Base-by-base conservation (phyloP, 306 rosid species). In the Vigna unguiculata region DNA sequence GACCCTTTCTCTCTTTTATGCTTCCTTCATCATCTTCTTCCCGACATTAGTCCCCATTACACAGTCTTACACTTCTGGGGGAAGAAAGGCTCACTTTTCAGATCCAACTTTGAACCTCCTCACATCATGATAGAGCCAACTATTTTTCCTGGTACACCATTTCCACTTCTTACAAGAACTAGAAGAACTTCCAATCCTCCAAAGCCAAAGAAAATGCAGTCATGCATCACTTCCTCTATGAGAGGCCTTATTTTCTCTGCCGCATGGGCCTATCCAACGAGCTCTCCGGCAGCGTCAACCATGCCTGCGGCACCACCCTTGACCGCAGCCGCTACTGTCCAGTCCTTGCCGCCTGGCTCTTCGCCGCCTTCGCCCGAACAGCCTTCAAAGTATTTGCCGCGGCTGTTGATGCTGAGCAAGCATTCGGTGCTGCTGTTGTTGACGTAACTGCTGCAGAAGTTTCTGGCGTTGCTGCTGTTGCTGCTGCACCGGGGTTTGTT, bases 301-400 rank as follows among this genome's bases (percentile, higher is more conserved):
- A 75, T 9, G 97, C 97, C 8, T 90, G 97, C 48, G 87, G 87
- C 8, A 64, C 83, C 46, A 63, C 78, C 80, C 88, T 92, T 1
- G 97, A 92, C 85, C 89, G 97, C 2, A 90, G 93, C 86, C 85
- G 97, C 1, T 92, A 96, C 88, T 92, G 97, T 57, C 97, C 97
- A 0, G 97, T 92, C 1, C 71, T 92, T 2, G 97, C 93, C 9
- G 96, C 97, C 9, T 92, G 97, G 96, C 96, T 92, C 7, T 92
- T 79, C 76, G 97, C 97, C 0, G 97, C 97, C 1, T 96, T 90
- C 71, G 89, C 97, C 3, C 76, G 90, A 25, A 75, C 91, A 2
- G 97, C 97, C 11, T 89, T 92, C 0, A 64, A 57, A 54, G 25
- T 74, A 1, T 46, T 63, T 1, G 12, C 48, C 6, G 72, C 83